A percentile compares a stretch with the other conserved stretches of the same genome.
phyloP scores from a whole-genome alignment of 129 eudicot genomes.

The Kitagawia praeruptora region DNA sequence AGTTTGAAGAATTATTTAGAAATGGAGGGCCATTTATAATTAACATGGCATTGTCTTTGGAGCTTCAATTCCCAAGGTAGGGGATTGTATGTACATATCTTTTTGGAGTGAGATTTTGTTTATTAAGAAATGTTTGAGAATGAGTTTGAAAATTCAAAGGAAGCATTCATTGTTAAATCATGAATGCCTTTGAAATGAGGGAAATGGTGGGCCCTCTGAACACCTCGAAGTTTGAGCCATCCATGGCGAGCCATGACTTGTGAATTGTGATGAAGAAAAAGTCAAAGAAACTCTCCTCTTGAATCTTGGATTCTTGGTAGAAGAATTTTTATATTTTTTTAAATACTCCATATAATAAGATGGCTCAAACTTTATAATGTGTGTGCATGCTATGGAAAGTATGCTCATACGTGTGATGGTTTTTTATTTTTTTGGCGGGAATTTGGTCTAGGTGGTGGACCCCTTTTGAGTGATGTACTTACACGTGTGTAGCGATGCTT shows the following conservation, averaged over 20 bases:
- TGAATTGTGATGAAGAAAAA: neutral
- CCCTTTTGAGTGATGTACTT: conserved; percentile 18
- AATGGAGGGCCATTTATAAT: conserved; percentile 39
- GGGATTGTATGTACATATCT: conserved; percentile 52
- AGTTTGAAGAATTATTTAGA: conserved; percentile 10
- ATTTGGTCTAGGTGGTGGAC: conserved; percentile 32
- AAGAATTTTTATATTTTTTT: no score
- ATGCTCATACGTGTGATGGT: conserved; percentile 49
- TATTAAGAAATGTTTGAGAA: conserved; percentile 23
- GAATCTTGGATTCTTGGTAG: no score
- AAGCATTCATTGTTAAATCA: conserved; percentile 39
- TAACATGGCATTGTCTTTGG: conserved; percentile 44
- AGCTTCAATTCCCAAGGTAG: conserved; percentile 63
- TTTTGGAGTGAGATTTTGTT: conserved; percentile 35
- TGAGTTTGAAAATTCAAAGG: conserved; percentile 47
- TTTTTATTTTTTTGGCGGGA: conserved; percentile 60
- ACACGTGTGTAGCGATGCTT: conserved; percentile 31
- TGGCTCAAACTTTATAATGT: conserved; percentile 12
- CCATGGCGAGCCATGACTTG: neutral
- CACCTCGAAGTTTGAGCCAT: conserved; percentile 14
- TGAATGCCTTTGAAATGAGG: neutral
- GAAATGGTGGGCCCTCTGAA: conserved; percentile 24
- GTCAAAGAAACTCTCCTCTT: neutral
- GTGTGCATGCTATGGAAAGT: conserved; percentile 24
- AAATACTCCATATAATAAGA: neutral